Conservation (phyloP, 2,329 filamentous ascomycete genomes). For the Alternaria arborescens region DNA sequence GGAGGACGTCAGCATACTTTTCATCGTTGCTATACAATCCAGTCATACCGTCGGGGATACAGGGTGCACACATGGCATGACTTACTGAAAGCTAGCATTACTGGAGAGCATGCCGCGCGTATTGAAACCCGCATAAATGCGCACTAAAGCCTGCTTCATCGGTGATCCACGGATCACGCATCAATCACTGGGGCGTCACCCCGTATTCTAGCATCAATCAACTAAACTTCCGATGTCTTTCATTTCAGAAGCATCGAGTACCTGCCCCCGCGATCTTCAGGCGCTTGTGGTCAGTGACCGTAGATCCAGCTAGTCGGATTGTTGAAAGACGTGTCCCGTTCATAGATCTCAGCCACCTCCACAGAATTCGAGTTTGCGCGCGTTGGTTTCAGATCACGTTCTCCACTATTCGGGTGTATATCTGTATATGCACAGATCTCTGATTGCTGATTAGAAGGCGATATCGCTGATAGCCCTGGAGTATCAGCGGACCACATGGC, state of each 20-base stretch:
- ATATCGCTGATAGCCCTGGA: neutral
- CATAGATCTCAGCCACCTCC: neutral
- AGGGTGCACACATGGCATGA: neutral
- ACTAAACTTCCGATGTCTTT: neutral
- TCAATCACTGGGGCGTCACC: neutral
- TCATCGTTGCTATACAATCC: neutral
- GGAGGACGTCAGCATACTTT: neutral
- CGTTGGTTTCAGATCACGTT: neutral
- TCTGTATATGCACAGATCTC: neutral
- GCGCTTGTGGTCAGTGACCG: neutral
- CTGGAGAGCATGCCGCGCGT: neutral
- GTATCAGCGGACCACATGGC: constrained; percentile 2
- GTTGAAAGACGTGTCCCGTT: neutral
- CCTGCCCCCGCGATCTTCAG: neutral
- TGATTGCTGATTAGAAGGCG: neutral
- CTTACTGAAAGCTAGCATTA: neutral
- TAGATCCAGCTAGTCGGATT: neutral
- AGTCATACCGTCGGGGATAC: neutral
- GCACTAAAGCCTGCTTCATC: neutral
- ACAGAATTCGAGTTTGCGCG: neutral
- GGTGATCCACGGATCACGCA: constrained; percentile 2
- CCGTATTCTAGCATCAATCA: neutral
- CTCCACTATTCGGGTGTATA: neutral
- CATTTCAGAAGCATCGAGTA: neutral
- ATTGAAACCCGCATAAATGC: neutral